A percentile compares a stretch with the other conserved stretches of the same genome.
Conservation (phyloP, 2,329 filamentous ascomycete species). For the Botryotinia convoluta region DNA sequence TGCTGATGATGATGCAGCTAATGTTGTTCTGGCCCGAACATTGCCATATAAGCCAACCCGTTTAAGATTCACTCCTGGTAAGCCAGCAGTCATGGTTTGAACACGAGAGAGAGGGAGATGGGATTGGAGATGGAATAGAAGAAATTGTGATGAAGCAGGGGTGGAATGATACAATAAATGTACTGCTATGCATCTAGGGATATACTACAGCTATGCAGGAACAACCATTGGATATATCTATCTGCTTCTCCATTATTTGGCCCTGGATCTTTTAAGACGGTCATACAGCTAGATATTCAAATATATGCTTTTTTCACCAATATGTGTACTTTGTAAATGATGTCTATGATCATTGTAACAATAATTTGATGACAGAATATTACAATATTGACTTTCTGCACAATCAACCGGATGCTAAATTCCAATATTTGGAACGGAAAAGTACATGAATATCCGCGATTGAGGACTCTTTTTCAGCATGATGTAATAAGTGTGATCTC, state of each 20-base stretch:
- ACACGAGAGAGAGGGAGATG: neutral
- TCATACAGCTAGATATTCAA: neutral
- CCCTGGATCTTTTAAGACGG: neutral
- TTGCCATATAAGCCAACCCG: neutral
- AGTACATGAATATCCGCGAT: too few relatives aligned
- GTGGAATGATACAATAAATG: neutral
- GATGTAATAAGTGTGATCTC: neutral
- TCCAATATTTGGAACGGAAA: neutral
- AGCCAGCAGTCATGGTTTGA: neutral
- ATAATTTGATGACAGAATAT: neutral
- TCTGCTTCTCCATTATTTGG: neutral
- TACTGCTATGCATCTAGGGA: neutral
- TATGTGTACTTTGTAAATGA: neutral
- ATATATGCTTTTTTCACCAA: neutral
- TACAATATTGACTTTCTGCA: neutral
- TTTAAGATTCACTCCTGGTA: neutral
- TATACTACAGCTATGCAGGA: neutral
- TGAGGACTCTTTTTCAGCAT: too few relatives aligned
- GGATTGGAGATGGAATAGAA: neutral
- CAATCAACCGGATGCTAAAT: neutral
- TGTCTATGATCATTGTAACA: neutral
- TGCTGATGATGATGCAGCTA: too few relatives aligned
- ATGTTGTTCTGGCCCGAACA: neutral
- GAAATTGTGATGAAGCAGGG: too few relatives aligned
- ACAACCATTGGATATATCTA: neutral